phyloP scores from a whole-genome alignment of 139 green algal genomes.

The Choricystis sp. region DNA sequence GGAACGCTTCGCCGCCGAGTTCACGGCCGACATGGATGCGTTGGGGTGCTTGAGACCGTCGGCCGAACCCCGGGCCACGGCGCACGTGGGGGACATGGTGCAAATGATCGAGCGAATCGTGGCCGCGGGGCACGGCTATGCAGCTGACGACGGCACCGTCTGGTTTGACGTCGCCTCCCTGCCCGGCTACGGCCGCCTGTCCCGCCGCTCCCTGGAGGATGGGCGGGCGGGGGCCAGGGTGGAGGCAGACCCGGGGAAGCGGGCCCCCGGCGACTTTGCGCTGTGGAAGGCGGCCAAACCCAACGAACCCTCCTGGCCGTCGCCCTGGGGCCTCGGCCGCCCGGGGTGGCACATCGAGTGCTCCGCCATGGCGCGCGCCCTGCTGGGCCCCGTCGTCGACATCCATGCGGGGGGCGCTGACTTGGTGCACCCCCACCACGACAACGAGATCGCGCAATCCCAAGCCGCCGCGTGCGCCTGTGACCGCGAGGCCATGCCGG shows the following conservation, averaged over 20 bases:
- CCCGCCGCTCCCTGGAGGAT: slow-evolving; percentile 55
- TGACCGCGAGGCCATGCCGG: slow-evolving; percentile 9
- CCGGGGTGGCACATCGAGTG: slow-evolving; percentile 95
- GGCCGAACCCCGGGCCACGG: slow-evolving; percentile 77
- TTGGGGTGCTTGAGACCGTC: slow-evolving; percentile 71
- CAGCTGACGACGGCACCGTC: slow-evolving; percentile 58
- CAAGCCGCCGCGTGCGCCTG: slow-evolving; percentile 20
- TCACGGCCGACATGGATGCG: slow-evolving; percentile 72
- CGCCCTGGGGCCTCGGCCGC: slow-evolving; percentile 78
- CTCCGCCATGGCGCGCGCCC: slow-evolving; percentile 67
- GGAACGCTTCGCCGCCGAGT: slow-evolving; percentile 77
- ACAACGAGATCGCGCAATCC: slow-evolving; percentile 91
- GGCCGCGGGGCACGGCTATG: slow-evolving; percentile 67
- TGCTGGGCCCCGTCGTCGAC: slow-evolving; percentile 71
- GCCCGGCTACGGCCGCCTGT: slow-evolving; percentile 76
- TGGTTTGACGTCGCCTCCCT: slow-evolving; percentile 82
- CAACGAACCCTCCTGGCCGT: slow-evolving; percentile 76
- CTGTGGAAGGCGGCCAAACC: slow-evolving; percentile 93
- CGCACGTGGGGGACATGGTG: slow-evolving; percentile 78
- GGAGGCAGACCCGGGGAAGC: slow-evolving; percentile 72
- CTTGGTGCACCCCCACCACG: slow-evolving; percentile 92
- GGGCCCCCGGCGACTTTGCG: slow-evolving; percentile 80
- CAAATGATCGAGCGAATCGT: slow-evolving; percentile 73
- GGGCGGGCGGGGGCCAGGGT: slow-evolving; percentile 78
- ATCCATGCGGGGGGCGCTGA: slow-evolving; percentile 72